Evolutionary conservation across 495 filamentous ascomycete species (phyloP).

Genomic region (Penicillium nucicola): DNA sequence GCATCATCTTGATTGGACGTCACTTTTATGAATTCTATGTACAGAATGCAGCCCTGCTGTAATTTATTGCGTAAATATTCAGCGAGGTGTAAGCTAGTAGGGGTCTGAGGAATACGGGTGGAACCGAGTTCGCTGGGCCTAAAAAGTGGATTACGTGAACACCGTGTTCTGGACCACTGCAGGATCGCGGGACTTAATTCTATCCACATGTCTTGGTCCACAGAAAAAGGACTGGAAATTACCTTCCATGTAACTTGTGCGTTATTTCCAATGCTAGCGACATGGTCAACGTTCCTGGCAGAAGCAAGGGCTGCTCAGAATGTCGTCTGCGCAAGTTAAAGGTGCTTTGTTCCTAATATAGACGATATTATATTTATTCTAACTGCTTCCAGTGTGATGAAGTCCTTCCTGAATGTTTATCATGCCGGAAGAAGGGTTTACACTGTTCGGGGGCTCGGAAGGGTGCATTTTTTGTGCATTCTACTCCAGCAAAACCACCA

Average conservation of each 20-base stretch:
- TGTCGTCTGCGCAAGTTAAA: constrained; percentile 13
- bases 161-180: constrained; percentile 6
- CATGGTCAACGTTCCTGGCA: constrained; percentile 15
- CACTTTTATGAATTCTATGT: no score
- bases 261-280: background rate
- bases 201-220: no score
- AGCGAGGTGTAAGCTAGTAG: no score
- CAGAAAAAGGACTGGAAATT: no score
- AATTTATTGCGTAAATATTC: no score
- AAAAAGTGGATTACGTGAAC: no score
- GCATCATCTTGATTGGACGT: no score
- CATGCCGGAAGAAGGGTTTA: constrained; percentile 2
- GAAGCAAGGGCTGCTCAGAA: constrained; percentile 10
- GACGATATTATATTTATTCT: background rate
- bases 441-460: constrained; percentile 9
- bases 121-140: no score
- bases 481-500: background rate
- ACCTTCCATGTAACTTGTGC: no score
- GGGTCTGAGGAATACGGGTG: no score
- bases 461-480: constrained; percentile 9
- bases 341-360: background rate
- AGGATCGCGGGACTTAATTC: background rate
- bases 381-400: constrained; percentile 6
- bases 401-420: constrained; percentile 5
- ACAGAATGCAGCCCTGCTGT: no score